Evolutionary conservation across 2,329 filamentous ascomycete species (phyloP).

Genomic region (Atkinsonella hypoxylon): DNA sequence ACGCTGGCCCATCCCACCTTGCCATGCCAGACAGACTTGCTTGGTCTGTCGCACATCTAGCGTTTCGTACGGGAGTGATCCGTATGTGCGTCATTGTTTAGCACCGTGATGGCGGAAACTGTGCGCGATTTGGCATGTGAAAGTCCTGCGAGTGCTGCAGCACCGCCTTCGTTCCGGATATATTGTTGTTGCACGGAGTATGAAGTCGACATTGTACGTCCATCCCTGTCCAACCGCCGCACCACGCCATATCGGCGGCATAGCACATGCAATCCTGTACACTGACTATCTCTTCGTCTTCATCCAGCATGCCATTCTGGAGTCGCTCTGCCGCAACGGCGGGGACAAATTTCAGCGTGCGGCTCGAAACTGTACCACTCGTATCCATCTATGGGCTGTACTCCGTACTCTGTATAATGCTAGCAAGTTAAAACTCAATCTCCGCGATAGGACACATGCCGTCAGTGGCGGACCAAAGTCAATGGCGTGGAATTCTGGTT

Average conservation of each 20-base stretch:
- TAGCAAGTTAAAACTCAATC: no score
- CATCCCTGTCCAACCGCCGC: constrained; percentile 9
- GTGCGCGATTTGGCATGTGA: constrained; percentile 2
- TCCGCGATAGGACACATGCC: background rate
- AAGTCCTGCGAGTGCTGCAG: background rate
- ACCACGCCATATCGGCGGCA: constrained; percentile 2
- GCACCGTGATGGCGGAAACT: background rate
- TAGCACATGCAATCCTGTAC: background rate
- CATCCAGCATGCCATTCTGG: background rate
- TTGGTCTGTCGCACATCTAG: background rate
- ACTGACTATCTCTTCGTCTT: background rate
- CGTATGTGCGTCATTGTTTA: background rate
- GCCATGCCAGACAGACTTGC: background rate
- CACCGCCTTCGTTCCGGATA: no score
- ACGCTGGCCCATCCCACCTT: background rate
- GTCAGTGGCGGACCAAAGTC: background rate
- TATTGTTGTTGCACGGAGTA: no score
- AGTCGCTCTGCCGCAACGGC: background rate
- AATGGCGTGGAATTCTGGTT: background rate
- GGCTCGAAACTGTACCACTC: background rate
- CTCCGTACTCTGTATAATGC: no score
- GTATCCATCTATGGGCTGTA: no score
- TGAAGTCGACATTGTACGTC: background rate
- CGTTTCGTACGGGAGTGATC: background rate
- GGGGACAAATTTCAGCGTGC: background rate